phyloP scores from a whole-genome alignment of 192 early-diverging fungal genomes.

The Allomyces macrogynus region DNA sequence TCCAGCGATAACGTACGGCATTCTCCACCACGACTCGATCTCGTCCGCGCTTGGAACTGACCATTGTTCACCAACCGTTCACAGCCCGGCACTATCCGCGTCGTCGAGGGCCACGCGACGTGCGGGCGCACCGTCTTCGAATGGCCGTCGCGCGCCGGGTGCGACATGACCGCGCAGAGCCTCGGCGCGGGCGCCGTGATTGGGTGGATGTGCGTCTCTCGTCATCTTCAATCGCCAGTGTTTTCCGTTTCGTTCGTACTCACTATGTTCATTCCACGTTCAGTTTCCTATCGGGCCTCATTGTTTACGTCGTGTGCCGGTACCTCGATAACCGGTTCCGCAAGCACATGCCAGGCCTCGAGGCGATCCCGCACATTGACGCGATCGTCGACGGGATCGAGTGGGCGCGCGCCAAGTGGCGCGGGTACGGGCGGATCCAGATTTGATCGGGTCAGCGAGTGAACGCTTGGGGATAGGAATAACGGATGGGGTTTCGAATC shows the following conservation, averaged over 20 bases:
- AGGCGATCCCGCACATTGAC: background rate
- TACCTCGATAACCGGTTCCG: background rate
- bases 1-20: too few species aligned
- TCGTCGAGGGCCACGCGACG: background rate
- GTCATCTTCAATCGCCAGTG: too few species aligned
- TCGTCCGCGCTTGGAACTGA: too few species aligned
- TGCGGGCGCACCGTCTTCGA: background rate
- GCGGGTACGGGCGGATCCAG: background rate
- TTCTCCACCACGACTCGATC: too few species aligned
- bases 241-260: too few species aligned
- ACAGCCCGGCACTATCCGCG: background rate
- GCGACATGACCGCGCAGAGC: background rate
- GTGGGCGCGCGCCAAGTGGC: background rate
- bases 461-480: too few species aligned
- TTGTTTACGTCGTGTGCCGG: background rate
- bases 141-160: background rate
- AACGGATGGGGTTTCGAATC: too few species aligned
- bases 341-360: background rate
- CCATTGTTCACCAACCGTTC: too few species aligned
- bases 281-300: too few species aligned
- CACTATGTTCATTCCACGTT: too few species aligned
- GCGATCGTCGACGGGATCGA: background rate
- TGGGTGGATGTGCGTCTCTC: background rate
- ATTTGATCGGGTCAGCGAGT: background rate
- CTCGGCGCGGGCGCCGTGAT: background rate